A percentile compares a stretch with the other conserved stretches of the same genome.
Evolutionary conservation across 768 basidiomycete genomes (phyloP).

Genomic region (Tulasnella sp.): DNA sequence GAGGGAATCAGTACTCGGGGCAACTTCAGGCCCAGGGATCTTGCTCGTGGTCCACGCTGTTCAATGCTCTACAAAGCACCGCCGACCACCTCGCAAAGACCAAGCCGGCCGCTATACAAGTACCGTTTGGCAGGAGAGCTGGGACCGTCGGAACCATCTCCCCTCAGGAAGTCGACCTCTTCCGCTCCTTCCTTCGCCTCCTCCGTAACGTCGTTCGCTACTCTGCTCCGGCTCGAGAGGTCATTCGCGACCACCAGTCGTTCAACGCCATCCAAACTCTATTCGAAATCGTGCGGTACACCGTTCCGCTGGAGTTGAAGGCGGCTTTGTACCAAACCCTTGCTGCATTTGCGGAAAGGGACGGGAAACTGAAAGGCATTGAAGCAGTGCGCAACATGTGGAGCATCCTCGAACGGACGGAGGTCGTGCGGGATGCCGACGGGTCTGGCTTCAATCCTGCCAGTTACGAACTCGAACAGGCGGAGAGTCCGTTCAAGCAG

Average conservation of each 20-base stretch:
- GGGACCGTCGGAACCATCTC: slow-evolving; percentile 35
- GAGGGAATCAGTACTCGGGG: slow-evolving; percentile 45
- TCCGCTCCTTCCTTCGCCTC: slow-evolving; percentile 70
- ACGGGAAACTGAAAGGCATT: slow-evolving; percentile 56
- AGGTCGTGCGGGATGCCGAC: slow-evolving; percentile 38
- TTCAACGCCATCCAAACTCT: slow-evolving; percentile 76
- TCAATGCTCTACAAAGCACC: slow-evolving; percentile 67
- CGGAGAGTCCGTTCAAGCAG: slow-evolving; percentile 62
- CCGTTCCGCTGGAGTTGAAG: slow-evolving; percentile 84
- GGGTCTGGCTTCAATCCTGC: slow-evolving; percentile 74
- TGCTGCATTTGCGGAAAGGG: slow-evolving; percentile 72
- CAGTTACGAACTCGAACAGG: slow-evolving; percentile 76
- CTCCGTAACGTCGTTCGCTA: slow-evolving; percentile 61
- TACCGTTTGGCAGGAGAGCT: slow-evolving; percentile 22
- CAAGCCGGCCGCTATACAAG: slow-evolving; percentile 21
- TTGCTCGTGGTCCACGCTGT: slow-evolving; percentile 70
- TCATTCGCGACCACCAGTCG: slow-evolving; percentile 61
- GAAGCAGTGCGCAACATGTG: slow-evolving; percentile 78
- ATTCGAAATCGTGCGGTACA: slow-evolving; percentile 62
- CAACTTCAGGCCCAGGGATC: slow-evolving; percentile 31
- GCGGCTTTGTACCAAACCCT: slow-evolving; percentile 73
- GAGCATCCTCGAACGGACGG: slow-evolving; percentile 71
- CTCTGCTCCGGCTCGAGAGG: slow-evolving; percentile 67
- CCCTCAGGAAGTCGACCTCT: slow-evolving; percentile 65
- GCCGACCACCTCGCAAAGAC: slow-evolving; percentile 33